Evolutionary conservation across 345 rosid species (phyloP).

Genomic region (Linum tenue): DNA sequence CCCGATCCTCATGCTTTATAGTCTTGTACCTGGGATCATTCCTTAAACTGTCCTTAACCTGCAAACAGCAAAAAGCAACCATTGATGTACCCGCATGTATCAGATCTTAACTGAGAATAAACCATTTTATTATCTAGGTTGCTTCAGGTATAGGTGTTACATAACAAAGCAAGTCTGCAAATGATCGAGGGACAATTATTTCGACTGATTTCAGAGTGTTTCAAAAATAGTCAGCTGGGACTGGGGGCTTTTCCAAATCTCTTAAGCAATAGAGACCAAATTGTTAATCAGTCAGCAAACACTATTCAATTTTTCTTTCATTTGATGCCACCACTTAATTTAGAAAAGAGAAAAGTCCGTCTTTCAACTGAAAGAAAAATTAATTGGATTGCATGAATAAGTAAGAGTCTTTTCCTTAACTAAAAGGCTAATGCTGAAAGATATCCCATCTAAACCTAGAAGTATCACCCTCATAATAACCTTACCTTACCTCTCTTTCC

Average conservation of each 20-base stretch:
- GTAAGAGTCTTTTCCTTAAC: background rate
- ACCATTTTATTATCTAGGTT: background rate
- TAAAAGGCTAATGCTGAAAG: background rate
- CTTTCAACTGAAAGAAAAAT: background rate
- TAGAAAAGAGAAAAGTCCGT: background rate
- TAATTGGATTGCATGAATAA: background rate
- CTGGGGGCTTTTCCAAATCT: background rate
- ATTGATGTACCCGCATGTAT: background rate
- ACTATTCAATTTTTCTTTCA: too few species aligned
- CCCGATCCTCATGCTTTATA: conserved; percentile 76
- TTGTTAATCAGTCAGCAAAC: background rate
- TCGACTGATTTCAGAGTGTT: background rate
- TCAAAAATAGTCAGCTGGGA: background rate
- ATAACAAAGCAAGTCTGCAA: background rate
- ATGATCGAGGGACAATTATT: background rate
- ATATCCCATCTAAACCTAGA: too few species aligned
- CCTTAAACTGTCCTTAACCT: conserved; percentile 85
- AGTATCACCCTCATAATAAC: too few species aligned
- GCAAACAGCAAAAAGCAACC: background rate
- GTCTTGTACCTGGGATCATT: conserved; percentile 77
- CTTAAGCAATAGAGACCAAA: background rate
- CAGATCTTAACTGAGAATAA: background rate
- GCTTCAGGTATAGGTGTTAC: conserved; percentile 4
- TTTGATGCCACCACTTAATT: background rate
- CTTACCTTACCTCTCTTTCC: too few species aligned